These are phyloP conservation scores for Colletotrichum sp. DNA, from an alignment of 2,329 filamentous ascomycete genomes.

Conservation along the genomic window DNA sequence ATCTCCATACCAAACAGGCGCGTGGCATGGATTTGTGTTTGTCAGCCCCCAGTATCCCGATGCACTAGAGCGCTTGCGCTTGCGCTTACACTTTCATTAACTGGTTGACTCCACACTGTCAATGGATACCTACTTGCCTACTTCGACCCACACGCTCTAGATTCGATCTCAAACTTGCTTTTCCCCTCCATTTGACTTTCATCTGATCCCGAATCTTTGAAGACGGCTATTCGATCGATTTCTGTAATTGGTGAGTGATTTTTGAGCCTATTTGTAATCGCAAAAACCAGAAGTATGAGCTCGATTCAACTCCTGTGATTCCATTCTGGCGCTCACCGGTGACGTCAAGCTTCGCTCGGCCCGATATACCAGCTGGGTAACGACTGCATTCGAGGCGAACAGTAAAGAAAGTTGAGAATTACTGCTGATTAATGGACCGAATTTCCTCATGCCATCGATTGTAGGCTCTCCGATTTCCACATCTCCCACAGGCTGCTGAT, in stretches of 20 bases:
- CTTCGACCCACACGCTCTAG: not conserved
- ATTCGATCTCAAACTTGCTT: not conserved
- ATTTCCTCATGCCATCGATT: not conserved
- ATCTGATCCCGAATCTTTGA: not conserved
- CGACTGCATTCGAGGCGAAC: accelerated
- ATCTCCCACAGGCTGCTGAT: not conserved
- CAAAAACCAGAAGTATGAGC: not conserved
- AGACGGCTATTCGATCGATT: not conserved
- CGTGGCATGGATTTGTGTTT: not conserved
- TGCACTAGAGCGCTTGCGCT: not conserved
- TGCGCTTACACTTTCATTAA: not conserved
- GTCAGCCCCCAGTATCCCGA: not conserved
- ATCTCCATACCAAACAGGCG: not conserved
- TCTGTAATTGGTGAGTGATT: not conserved
- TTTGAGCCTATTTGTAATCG: not conserved
- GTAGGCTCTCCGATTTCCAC: not conserved
- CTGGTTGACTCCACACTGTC: not conserved
- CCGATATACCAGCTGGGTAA: not conserved
- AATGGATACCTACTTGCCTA: too few species aligned
- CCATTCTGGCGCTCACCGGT: not conserved
- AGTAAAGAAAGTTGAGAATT: not conserved
- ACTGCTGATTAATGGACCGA: not conserved
- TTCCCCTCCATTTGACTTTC: not conserved
- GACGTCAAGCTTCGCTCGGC: not conserved
- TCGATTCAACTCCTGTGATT: not conserved